Conservation (phyloP, 2,329 filamentous ascomycete species). For the Fusarium staphyleae region DNA sequence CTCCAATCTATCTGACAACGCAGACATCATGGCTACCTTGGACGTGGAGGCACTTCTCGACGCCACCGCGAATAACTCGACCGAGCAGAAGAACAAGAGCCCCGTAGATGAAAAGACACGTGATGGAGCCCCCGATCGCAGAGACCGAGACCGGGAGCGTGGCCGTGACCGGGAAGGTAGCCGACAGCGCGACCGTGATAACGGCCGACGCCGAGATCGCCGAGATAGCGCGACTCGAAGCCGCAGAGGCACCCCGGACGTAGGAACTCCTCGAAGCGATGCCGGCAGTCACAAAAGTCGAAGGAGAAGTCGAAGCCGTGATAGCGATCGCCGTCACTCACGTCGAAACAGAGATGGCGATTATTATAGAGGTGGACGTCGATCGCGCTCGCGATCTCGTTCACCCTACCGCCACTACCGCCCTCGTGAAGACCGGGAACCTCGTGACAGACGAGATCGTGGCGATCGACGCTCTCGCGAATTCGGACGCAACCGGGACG, state of each 20-base stretch:
- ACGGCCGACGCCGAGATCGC: conserved; percentile 54
- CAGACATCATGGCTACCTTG: conserved; percentile 55
- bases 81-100: conserved; percentile 55
- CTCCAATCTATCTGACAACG: conserved; percentile 22
- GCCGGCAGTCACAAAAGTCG: conserved; percentile 82
- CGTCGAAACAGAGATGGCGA: conserved; percentile 78
- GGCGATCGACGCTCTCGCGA: conserved; percentile 62
- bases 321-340: conserved; percentile 76
- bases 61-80: conserved; percentile 73
- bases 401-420: conserved; percentile 70
- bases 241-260: conserved; percentile 59
- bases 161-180: conserved; percentile 62
- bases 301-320: conserved; percentile 79
- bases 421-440: conserved; percentile 60
- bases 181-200: conserved; percentile 62
- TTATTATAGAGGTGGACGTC: conserved; percentile 64
- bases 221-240: conserved; percentile 63
- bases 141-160: conserved; percentile 62
- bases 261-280: conserved; percentile 76
- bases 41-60: conserved; percentile 93
- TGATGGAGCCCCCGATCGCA: conserved; percentile 53
- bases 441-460: conserved; percentile 59
- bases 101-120: conserved; percentile 61
- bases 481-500: conserved; percentile 62
- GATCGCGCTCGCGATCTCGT: conserved; percentile 73